Evolutionary conservation across 352 stramenopile species (phyloP).

Genomic region (Phytophthora kernoviae): DNA sequence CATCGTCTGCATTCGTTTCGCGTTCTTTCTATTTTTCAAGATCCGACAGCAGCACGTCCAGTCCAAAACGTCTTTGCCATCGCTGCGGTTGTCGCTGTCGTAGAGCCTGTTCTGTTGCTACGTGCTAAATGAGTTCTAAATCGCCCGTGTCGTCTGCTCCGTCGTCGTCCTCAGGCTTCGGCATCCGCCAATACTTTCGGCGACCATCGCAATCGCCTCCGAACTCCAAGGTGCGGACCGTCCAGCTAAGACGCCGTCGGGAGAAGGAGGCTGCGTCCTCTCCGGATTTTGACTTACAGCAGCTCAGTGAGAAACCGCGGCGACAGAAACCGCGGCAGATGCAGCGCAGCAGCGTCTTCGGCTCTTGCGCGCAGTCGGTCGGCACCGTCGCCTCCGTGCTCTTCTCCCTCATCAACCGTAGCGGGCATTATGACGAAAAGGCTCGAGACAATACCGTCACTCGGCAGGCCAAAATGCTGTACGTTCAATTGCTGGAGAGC

Average conservation of each 20-base stretch:
- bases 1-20: too few species aligned
- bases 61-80: too few species aligned
- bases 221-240: constrained; percentile 6
- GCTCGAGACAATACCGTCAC: constrained; percentile 37
- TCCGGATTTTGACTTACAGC: constrained; percentile 12
- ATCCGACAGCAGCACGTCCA: too few species aligned
- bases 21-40: too few species aligned
- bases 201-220: constrained; percentile 26
- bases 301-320: not conserved
- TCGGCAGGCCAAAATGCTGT: constrained; percentile 68
- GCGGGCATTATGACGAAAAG: constrained; percentile 34
- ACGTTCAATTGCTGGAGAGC: constrained; percentile 66
- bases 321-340: constrained; percentile 11
- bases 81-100: too few species aligned
- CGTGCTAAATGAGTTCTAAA: constrained; percentile 12
- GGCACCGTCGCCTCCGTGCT: constrained; percentile 54
- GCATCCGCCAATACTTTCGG: constrained; percentile 40
- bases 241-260: constrained; percentile 9
- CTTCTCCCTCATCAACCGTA: constrained; percentile 49
- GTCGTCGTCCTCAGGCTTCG: constrained; percentile 23
- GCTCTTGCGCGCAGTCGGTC: constrained; percentile 59
- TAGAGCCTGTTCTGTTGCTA: too few species aligned
- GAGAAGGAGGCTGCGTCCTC: not conserved
- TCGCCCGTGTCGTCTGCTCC: constrained; percentile 13
- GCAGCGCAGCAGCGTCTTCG: constrained; percentile 49